Conservation (phyloP, 768 basidiomycete species). For the Mycena metata region DNA sequence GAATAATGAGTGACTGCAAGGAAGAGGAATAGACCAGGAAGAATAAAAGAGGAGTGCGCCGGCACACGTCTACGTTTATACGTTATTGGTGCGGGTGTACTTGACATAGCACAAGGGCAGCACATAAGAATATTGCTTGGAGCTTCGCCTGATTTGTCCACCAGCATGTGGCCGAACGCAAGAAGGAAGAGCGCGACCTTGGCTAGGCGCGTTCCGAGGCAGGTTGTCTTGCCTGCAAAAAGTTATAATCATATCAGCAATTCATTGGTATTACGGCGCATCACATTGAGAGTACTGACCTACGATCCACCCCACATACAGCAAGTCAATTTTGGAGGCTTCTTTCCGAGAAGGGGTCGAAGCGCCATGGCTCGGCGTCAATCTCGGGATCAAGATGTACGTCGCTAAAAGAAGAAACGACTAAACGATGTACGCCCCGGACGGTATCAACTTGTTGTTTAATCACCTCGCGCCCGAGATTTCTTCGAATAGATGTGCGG, state of each 20-base stretch:
- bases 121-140: constrained; percentile 79
- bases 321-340: constrained; percentile 61
- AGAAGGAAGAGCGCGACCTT: constrained; percentile 79
- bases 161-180: constrained; percentile 70
- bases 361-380: constrained; percentile 84
- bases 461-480: constrained; percentile 81
- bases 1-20: constrained; percentile 25
- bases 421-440: constrained; percentile 83
- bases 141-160: constrained; percentile 65
- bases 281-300: constrained; percentile 59
- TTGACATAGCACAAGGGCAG: constrained; percentile 72
- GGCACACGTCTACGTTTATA: constrained; percentile 1
- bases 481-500: constrained; percentile 88
- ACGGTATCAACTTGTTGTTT: constrained; percentile 76
- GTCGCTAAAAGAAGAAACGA: constrained; percentile 84
- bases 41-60: constrained; percentile 22
- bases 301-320: constrained; percentile 85
- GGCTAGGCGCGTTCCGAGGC: constrained; percentile 82
- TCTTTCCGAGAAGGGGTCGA: constrained; percentile 74
- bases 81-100: constrained; percentile 47
- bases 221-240: constrained; percentile 72
- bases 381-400: constrained; percentile 80
- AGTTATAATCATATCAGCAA: constrained; percentile 27
- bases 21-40: constrained; percentile 19
- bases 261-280: constrained; percentile 22